Evolutionary conservation across 2,329 filamentous ascomycete species (phyloP), one percentile per base, ranked within the genome.

Genomic region (Fonsecaea pedrosoi): DNA sequence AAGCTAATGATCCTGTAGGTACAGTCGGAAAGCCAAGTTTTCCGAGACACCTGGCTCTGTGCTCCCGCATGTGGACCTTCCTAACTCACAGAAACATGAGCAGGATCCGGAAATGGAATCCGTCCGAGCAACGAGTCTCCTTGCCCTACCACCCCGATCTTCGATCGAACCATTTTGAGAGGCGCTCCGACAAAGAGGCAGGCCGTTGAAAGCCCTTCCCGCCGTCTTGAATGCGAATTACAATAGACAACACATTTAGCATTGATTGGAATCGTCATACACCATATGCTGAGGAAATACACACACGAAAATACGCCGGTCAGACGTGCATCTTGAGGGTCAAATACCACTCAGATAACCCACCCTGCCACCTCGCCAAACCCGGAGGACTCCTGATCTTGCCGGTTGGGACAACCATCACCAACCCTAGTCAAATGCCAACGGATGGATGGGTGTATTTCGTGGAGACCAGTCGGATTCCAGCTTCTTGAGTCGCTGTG

Each of bases 301-400:
- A 42, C 15, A 42, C 40, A 42, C 18, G 7, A 50, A 50, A 50
- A 50, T 50, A 50, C 45, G 18, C 45, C 30, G 18, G 45, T 50
- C 45, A 50, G 45, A 25, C 45, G 15, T 18, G 10, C 7, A 25
- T 50, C 45, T 10, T 25, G 45, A 13, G 12, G 25, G 12, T 21
- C 25, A 25, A 50, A 50, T 21, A 9, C 10, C 8, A 13, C 18
- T 50, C 18, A 50, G 45, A 50, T 7, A 13, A 45, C 18, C 15
- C 8, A 4, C 15, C 25, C 5, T 50, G 7, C 8, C 45, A 50
- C 18, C 45, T 9, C 45, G 25, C 8, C 1, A 9, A 25, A 3
- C 8, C 8, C 25, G 7, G 25, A 3, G 18, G 18, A 50, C 13
- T 50, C 15, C 18, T 50, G 45, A 50, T 12, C 45, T 12, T 50